Evolutionary conservation across 164 flowering plant species (phyloP).

Genomic region (Stephania yunnanensis): DNA sequence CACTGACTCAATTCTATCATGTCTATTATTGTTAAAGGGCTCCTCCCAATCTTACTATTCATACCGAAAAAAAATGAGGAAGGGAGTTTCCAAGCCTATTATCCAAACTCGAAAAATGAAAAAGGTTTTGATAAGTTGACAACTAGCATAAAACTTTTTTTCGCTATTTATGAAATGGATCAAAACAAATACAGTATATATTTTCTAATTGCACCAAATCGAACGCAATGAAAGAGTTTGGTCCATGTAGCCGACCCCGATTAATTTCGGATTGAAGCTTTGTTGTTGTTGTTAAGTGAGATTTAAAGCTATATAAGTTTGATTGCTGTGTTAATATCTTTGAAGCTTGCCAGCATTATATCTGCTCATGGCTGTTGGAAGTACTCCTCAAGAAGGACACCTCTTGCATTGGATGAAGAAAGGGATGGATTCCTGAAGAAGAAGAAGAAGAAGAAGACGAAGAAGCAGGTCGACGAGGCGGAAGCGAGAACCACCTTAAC

Average conservation of each 20-base stretch:
- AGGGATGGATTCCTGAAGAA: conserved; percentile 16
- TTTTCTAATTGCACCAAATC: too few species aligned
- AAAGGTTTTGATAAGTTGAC: too few species aligned
- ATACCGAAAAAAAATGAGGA: too few species aligned
- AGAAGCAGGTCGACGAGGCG: conserved; percentile 14
- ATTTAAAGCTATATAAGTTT: too few species aligned
- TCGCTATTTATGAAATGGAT: too few species aligned
- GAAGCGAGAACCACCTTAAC: conserved; percentile 7
- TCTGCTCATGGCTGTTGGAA: conserved; percentile 50
- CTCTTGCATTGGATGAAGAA: conserved; percentile 17
- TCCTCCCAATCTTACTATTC: not conserved
- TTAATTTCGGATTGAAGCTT: too few species aligned
- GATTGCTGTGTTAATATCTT: not conserved
- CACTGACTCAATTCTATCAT: not conserved
- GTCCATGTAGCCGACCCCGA: not conserved
- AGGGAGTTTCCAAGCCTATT: too few species aligned
- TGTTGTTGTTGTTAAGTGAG: too few species aligned
- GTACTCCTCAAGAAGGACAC: conserved; percentile 15
- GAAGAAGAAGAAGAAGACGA: conserved; percentile 8
- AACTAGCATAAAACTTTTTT: too few species aligned
- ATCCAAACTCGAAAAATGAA: too few species aligned
- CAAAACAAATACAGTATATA: too few species aligned
- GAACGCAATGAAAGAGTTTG: too few species aligned
- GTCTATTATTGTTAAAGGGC: not conserved
- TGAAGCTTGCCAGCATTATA: conserved; percentile 37